Base-by-base conservation (phyloP, 768 basidiomycete genomes). In the Multifurca ochricompacta region DNA sequence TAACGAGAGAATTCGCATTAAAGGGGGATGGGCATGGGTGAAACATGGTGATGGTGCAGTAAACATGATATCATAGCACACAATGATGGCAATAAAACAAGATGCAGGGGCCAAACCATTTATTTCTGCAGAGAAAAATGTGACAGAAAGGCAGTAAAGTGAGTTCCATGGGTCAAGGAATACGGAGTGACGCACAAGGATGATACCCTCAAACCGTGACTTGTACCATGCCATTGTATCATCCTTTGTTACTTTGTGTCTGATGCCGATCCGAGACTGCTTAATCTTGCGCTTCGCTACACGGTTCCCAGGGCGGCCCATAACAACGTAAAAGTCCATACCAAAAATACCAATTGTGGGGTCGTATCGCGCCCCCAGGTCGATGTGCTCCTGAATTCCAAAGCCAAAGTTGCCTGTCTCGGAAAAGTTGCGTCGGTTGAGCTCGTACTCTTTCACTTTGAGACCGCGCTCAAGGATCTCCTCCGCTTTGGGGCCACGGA, bases 391-490 rank as follows among this genome's bases (percentile, higher is more conserved):
- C 76, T 95, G 91, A 69, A 96, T 90, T 70, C 94, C 95, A 74
- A 97, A 99, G 64, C 95, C 95, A 70, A 99, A 99, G 87, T 98
- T 97, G 54, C 95, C 95, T 57, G 92, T 96, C 74, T 91, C 91
- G 63, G 91, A 95, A 77, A 96, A 98, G 83, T 98, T 98, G 71
- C 81, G 82, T 73, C 91, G 89, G 68, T 84, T 82, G 73, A 99
- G 76, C 77, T 99, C 95, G 80, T 99, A 98, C 76, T 99, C 95
- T 82, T 99, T 99, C 67, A 98, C 95, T 74, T 98, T 99, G 71
- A 99, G 79, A 44, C 93, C 95, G 65, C 95, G 91, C 78, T 99
- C 95, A 65, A 99, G 79, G 70, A 98, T 97, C 73, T 99, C 95
- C 81, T 98, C 95, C 34, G 95, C 95, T 76, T 99, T 99, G 63